A percentile compares a stretch with the other conserved stretches of the same genome.
Conservation (phyloP, 2,329 filamentous ascomycete genomes). For the Dactylonectria macrodidyma region DNA sequence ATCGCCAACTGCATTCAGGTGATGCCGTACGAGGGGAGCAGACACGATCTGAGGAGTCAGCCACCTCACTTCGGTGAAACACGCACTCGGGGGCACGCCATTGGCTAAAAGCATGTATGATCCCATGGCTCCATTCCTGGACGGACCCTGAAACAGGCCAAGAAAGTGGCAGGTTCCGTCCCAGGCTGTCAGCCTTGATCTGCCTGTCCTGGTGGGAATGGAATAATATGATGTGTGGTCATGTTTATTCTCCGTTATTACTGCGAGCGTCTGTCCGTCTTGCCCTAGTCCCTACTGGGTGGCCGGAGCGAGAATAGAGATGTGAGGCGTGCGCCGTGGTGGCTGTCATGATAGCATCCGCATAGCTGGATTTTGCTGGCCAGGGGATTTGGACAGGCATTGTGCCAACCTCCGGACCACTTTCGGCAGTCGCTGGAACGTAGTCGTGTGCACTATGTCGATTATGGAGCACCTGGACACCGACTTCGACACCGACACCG, state of each 20-base stretch:
- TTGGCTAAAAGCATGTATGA: conserved; percentile 35
- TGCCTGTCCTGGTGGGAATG: background rate
- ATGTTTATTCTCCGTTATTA: background rate
- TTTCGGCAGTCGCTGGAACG: conserved; percentile 29
- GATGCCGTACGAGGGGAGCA: conserved; percentile 12
- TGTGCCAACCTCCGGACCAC: conserved; percentile 27
- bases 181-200: conserved; percentile 3
- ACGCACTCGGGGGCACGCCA: conserved; percentile 32
- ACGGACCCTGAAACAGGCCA: conserved; percentile 37
- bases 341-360: conserved; percentile 12
- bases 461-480: background rate
- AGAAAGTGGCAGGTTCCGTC: background rate
- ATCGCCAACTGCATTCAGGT: conserved; percentile 1
- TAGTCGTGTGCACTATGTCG: background rate
- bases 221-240: too few relatives aligned
- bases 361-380: conserved; percentile 13
- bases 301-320: background rate
- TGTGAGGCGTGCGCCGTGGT: conserved; percentile 8
- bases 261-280: background rate
- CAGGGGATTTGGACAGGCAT: conserved; percentile 25
- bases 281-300: background rate
- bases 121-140: conserved; percentile 34
- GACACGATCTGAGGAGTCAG: conserved; percentile 25
- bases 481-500: conserved; percentile 2
- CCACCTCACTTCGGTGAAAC: conserved; percentile 32